These are phyloP conservation scores for Penicillium subrubescens DNA, from an alignment of 495 filamentous ascomycete species.

Conservation along the genomic window DNA sequence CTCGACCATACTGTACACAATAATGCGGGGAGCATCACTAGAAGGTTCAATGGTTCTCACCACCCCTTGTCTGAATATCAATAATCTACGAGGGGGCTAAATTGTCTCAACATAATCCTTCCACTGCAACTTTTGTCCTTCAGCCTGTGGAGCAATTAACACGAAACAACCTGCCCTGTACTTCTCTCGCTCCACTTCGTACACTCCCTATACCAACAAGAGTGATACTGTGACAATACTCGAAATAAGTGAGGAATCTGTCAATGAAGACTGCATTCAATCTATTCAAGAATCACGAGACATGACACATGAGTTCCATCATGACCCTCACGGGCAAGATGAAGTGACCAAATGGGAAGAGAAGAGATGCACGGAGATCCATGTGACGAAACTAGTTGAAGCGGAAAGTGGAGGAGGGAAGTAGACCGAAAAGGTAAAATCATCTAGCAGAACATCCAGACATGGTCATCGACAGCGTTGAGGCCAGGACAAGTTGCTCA, in stretches of 20 bases:
- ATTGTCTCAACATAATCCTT: not conserved
- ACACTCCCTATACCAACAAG: slow-evolving; percentile 3
- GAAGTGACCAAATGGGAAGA: not conserved
- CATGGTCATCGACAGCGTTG: slow-evolving; percentile 18
- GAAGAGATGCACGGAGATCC: slow-evolving; percentile 5
- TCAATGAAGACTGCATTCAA: slow-evolving; percentile 33
- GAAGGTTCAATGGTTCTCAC: slow-evolving; percentile 11
- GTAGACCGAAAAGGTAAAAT: not conserved
- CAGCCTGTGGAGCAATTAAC: not conserved
- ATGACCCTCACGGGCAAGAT: slow-evolving; percentile 1
- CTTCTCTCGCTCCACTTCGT: slow-evolving; percentile 8
- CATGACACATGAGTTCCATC: not conserved
- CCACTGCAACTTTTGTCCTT: not conserved
- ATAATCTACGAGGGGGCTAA: not conserved
- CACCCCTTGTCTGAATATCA: not conserved
- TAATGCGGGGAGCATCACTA: slow-evolving; percentile 5
- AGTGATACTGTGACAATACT: not conserved
- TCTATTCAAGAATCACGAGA: slow-evolving; percentile 18
- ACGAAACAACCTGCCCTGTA: not conserved
- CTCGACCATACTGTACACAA: not conserved
- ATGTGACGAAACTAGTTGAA: slow-evolving; percentile 12
- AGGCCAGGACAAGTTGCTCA: slow-evolving; percentile 15
- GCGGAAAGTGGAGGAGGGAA: not conserved
- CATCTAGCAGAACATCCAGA: slow-evolving; percentile 8
- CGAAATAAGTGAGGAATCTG: not conserved